These are phyloP conservation scores for Malassezia sympodialis DNA, from an alignment of 1,284 basidiomycete species.

Conservation along the genomic window DNA sequence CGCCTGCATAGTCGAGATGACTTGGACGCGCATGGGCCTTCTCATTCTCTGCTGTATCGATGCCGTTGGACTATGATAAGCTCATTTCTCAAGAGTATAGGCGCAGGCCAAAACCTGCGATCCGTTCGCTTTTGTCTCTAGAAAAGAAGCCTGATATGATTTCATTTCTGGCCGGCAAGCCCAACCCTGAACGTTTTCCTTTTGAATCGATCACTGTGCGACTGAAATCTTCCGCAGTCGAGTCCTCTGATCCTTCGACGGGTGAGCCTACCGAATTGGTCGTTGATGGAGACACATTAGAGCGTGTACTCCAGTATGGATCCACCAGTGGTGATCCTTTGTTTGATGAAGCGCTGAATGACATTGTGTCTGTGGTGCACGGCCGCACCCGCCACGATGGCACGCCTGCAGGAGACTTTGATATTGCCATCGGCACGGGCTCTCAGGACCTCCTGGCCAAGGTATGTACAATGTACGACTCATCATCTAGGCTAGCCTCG, in stretches of 20 bases:
- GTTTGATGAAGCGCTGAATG: conserved; percentile 58
- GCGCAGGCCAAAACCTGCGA: conserved; percentile 37
- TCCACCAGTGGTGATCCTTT: conserved; percentile 62
- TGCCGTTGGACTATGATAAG: conserved; percentile 6
- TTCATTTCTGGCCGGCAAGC: conserved; percentile 61
- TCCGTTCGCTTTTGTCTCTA: conserved; percentile 61
- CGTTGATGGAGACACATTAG: conserved; percentile 44
- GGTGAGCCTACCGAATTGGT: conserved; percentile 26
- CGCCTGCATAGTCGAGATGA: not conserved
- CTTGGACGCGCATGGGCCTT: not conserved
- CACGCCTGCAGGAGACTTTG: conserved; percentile 23
- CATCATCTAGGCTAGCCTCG: conserved; percentile 50
- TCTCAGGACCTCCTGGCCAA: conserved; percentile 82
- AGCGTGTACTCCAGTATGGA: conserved; percentile 51
- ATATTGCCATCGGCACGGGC: conserved; percentile 65
- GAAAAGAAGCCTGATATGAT: conserved; percentile 70
- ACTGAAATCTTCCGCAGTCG: conserved; percentile 48
- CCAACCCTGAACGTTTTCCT: conserved; percentile 81
- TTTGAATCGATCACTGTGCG: conserved; percentile 62
- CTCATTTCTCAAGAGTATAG: conserved; percentile 1
- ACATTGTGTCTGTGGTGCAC: conserved; percentile 57
- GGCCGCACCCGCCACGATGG: conserved; percentile 53
- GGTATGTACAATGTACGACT: not conserved
- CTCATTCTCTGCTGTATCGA: not conserved
- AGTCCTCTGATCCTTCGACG: conserved; percentile 8